Conservation (phyloP, 164 flowering plant genomes). For the Vitis rupestris region DNA sequence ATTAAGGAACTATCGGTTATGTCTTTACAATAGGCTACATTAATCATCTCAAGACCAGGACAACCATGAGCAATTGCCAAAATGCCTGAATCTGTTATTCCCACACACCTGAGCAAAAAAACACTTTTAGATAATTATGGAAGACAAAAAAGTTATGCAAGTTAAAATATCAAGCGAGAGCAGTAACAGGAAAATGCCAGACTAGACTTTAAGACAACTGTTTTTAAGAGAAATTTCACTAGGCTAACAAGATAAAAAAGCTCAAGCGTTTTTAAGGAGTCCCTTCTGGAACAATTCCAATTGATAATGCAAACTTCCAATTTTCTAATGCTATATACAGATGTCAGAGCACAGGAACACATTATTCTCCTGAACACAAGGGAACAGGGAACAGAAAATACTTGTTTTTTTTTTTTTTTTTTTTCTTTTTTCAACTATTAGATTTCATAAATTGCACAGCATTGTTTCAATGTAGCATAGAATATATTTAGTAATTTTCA, state of each 20-base stretch:
- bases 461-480: neutral
- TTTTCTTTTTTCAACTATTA: neutral
- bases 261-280: neutral
- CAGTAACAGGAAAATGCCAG: neutral
- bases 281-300: neutral
- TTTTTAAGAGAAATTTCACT: no score
- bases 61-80: slow-evolving; percentile 66
- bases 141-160: neutral
- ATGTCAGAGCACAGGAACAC: neutral
- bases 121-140: neutral
- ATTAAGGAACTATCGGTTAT: slow-evolving; percentile 65
- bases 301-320: neutral
- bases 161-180: no score
- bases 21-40: slow-evolving; percentile 62
- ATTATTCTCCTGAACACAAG: neutral
- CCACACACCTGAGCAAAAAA: slow-evolving; percentile 47
- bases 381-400: no score
- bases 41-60: slow-evolving; percentile 63
- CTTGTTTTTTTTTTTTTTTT: no score
- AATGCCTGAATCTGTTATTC: slow-evolving; percentile 67
- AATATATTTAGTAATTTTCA: no score
- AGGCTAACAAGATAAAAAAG: neutral
- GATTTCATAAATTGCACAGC: neutral
- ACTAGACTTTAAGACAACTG: no score
- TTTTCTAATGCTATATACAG: neutral